Conservation (phyloP, 495 filamentous ascomycete species). For the Sporormia fimetaria region DNA sequence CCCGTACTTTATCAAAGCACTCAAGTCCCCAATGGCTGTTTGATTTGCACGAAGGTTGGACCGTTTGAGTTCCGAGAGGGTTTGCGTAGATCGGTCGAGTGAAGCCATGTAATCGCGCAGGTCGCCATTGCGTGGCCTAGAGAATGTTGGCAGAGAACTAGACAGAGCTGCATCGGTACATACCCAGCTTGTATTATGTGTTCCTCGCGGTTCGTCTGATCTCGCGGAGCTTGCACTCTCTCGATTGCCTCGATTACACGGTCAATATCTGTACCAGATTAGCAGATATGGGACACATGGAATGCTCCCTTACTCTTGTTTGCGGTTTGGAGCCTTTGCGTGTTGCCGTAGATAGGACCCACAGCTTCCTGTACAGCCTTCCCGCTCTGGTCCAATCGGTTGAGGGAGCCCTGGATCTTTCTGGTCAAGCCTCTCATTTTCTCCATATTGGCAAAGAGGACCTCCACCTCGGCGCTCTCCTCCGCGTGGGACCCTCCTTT, state of each 20-base stretch:
- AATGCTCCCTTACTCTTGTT: constrained; percentile 50
- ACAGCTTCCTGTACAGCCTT: constrained; percentile 85
- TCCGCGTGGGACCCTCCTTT: constrained; percentile 44
- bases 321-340: constrained; percentile 70
- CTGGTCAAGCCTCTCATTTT: constrained; percentile 68
- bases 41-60: constrained; percentile 87
- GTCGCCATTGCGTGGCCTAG: constrained; percentile 63
- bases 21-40: constrained; percentile 72
- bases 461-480: constrained; percentile 61
- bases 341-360: constrained; percentile 86
- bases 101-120: constrained; percentile 78
- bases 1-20: constrained; percentile 61
- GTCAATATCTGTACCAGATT: constrained; percentile 56
- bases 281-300: background rate
- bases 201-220: constrained; percentile 80
- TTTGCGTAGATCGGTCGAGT: constrained; percentile 74
- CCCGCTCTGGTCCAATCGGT: constrained; percentile 72
- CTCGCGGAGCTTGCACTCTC: constrained; percentile 71
- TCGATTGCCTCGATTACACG: constrained; percentile 76
- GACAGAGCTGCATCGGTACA: constrained; percentile 12
- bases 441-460: constrained; percentile 52
- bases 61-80: constrained; percentile 64
- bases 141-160: constrained; percentile 9
- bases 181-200: constrained; percentile 77
- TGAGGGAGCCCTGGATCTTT: constrained; percentile 82